These are phyloP conservation scores for Pyrenula massariospora DNA, from an alignment of 495 filamentous ascomycete species.

Conservation along the genomic window DNA sequence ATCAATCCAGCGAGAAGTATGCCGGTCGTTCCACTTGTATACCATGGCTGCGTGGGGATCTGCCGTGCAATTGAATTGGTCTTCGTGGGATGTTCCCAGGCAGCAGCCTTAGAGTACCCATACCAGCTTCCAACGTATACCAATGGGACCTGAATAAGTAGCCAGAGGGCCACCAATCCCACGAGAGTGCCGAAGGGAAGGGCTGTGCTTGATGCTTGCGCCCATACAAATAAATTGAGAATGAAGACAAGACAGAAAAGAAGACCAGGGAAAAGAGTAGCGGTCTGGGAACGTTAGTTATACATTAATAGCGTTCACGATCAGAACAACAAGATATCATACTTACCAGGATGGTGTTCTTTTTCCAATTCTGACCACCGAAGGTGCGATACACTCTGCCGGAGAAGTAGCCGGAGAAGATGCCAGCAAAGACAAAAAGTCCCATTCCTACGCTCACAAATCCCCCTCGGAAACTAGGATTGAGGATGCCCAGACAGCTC, in stretches of 20 bases:
- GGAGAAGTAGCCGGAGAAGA: constrained; percentile 91
- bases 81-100: constrained; percentile 86
- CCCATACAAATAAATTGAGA: constrained; percentile 89
- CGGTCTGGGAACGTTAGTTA: constrained; percentile 36
- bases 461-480: constrained; percentile 84
- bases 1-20: constrained; percentile 69
- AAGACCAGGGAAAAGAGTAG: constrained; percentile 72
- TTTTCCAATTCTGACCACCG: constrained; percentile 65
- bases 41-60: constrained; percentile 74
- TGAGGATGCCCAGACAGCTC: constrained; percentile 72
- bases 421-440: constrained; percentile 76
- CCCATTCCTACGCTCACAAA: constrained; percentile 83
- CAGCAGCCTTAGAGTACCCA: constrained; percentile 51
- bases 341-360: constrained; percentile 62
- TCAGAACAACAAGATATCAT: neutral
- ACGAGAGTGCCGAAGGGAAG: constrained; percentile 80
- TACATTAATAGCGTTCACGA: constrained; percentile 11
- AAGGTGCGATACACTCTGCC: constrained; percentile 79
- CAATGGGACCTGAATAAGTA: constrained; percentile 80
- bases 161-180: constrained; percentile 69
- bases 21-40: constrained; percentile 48
- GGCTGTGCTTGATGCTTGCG: constrained; percentile 81
- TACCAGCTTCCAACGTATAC: constrained; percentile 79
- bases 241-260: constrained; percentile 71
- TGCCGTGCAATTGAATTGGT: constrained; percentile 62